phyloP scores from a whole-genome alignment of 345 rosid genomes.

The Rhizophora apiculata region DNA sequence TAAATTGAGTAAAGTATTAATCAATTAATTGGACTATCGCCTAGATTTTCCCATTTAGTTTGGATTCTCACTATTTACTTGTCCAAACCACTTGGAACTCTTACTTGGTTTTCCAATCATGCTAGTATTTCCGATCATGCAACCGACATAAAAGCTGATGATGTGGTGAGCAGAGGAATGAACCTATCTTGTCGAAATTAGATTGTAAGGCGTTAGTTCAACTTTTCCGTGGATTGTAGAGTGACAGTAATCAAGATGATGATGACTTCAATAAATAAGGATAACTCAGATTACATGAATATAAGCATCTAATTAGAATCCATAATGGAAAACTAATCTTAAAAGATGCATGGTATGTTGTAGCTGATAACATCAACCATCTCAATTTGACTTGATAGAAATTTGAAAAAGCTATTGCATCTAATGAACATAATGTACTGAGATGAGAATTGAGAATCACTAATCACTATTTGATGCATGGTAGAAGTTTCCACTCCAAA shows the following conservation, averaged over 20 bases:
- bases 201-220: neutral
- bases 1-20: no score
- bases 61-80: no score
- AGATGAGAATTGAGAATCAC: slow-evolving; percentile 31
- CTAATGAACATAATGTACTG: slow-evolving; percentile 46
- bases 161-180: slow-evolving; percentile 16
- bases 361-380: slow-evolving; percentile 43
- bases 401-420: slow-evolving; percentile 50
- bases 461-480: neutral
- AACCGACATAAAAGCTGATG: slow-evolving; percentile 13
- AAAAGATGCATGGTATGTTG: slow-evolving; percentile 35
- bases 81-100: no score
- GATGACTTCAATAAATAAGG: slow-evolving; percentile 11
- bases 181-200: neutral
- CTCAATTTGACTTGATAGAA: slow-evolving; percentile 59
- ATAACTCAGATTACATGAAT: slow-evolving; percentile 17
- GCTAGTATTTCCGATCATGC: neutral
- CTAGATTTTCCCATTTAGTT: no score
- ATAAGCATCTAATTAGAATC: slow-evolving; percentile 50
- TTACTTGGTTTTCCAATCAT: no score
- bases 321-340: slow-evolving; percentile 54
- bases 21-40: no score
- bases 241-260: slow-evolving; percentile 30
- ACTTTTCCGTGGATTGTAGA: slow-evolving; percentile 9
- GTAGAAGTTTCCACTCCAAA: slow-evolving; percentile 2